Conservation (phyloP, 306 rosid genomes). For the Sechiopsis laciniata region DNA sequence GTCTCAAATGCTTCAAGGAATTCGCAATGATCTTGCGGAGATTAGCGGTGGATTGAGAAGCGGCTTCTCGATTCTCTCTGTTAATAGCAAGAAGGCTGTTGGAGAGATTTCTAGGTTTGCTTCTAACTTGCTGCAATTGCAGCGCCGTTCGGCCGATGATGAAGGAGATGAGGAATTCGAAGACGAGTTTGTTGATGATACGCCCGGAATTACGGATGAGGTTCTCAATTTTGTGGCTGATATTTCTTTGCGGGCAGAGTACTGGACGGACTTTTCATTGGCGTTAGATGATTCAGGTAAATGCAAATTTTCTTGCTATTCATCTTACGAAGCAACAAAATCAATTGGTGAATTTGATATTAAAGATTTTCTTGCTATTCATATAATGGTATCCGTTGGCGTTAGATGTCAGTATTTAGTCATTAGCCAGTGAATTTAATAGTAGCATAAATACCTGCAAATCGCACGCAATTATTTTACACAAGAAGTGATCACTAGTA, state of each 20-base stretch:
- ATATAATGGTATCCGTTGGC: too few relatives aligned
- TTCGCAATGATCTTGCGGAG: slow-evolving; percentile 83
- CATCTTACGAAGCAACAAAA: neutral
- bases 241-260: slow-evolving; percentile 56
- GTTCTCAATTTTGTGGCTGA: slow-evolving; percentile 58
- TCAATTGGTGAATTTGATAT: neutral
- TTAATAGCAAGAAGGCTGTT: slow-evolving; percentile 57
- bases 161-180: slow-evolving; percentile 29
- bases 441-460: neutral
- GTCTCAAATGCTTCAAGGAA: slow-evolving; percentile 49
- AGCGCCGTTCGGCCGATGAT: slow-evolving; percentile 20
- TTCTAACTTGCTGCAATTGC: slow-evolving; percentile 49
- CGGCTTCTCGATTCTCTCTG: slow-evolving; percentile 64
- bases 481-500: neutral
- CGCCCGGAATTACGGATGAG: slow-evolving; percentile 66
- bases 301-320: neutral
- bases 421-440: too few relatives aligned
- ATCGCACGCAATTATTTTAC: neutral
- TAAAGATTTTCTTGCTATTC: too few relatives aligned
- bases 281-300: slow-evolving; percentile 52
- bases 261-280: slow-evolving; percentile 83
- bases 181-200: slow-evolving; percentile 25
- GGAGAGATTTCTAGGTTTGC: slow-evolving; percentile 69
- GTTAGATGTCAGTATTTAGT: too few relatives aligned
- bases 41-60: slow-evolving; percentile 71